phyloP scores from a whole-genome alignment of 257 asterid species.

The Nicotiana attenuata region DNA sequence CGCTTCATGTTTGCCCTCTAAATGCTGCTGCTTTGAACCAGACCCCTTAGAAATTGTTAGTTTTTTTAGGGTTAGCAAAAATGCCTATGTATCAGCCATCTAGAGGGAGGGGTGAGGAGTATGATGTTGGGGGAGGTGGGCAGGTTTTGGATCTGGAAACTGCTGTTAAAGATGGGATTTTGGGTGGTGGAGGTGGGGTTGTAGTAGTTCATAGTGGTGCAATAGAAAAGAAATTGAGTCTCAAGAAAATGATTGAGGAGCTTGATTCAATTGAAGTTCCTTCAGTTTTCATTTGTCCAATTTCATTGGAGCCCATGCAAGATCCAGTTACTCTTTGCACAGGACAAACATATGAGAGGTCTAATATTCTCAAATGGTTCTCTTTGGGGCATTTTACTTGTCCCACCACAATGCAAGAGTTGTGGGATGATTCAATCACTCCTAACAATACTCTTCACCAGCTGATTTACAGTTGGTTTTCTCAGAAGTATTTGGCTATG shows the following conservation, averaged over 20 bases:
- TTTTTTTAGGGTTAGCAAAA: slow-evolving; percentile 13
- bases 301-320: slow-evolving; percentile 68
- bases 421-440: slow-evolving; percentile 64
- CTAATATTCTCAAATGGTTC: slow-evolving; percentile 61
- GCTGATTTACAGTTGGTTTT: slow-evolving; percentile 61
- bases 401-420: slow-evolving; percentile 73
- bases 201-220: slow-evolving; percentile 24
- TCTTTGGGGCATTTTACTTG: slow-evolving; percentile 58
- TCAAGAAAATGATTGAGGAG: slow-evolving; percentile 29
- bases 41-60: slow-evolving; percentile 3
- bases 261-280: slow-evolving; percentile 27
- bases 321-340: slow-evolving; percentile 89
- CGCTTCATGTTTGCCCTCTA: slow-evolving; percentile 30
- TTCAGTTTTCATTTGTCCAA: slow-evolving; percentile 62
- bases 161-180: slow-evolving; percentile 59
- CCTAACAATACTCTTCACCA: slow-evolving; percentile 65
- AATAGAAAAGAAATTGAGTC: slow-evolving; percentile 23
- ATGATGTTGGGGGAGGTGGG: slow-evolving; percentile 42
- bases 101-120: slow-evolving; percentile 31
- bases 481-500: slow-evolving; percentile 72
- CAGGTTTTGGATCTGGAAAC: slow-evolving; percentile 61
- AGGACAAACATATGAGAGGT: slow-evolving; percentile 72
- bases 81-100: slow-evolving; percentile 51
- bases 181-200: slow-evolving; percentile 42
- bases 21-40: slow-evolving; percentile 19